Base-by-base conservation (phyloP, 768 basidiomycete genomes). In the Lyophyllum shimeji region DNA sequence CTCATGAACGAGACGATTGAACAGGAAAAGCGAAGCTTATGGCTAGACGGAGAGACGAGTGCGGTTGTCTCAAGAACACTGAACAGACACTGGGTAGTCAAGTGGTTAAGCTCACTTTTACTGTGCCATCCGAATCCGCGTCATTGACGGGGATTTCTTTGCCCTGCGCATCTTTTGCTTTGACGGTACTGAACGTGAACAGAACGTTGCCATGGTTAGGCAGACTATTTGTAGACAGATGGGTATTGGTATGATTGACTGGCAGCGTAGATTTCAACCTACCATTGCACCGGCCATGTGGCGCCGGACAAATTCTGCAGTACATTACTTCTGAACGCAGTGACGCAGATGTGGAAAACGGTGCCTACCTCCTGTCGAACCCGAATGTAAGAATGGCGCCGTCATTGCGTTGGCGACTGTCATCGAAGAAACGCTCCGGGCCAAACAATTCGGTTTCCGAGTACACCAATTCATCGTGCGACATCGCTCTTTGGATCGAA, bases 351-450 rank as follows among this genome's bases (percentile, higher is more conserved):
- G 3, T 49, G 18, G 37, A 34, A 21, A 12, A 47, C 46, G 7
- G 12, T 33, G 34, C 58, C 11, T 31, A 68, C 72, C 72, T 59
- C 54, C 73, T 62, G 21, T 71, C 73, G 56, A 72, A 73, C 3
- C 71, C 73, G 52, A 72, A 74, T 7, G 60, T 55, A 20, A 67
- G 58, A 21, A 55, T 29, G 17, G 50, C 57, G 40, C 65, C 65
- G 18, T 67, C 61, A 18, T 68, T 71, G 9, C 70, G 47, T 23
- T 57, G 56, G 7, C 69, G 67, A 11, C 68, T 55, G 8, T 57
- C 46, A 2, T 58, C 71, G 52, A 87, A 62, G 69, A 80, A 82
- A 42, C 85, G 74, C 55, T 82, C 80, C 2, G 86, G 86, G n/a
- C 74, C 69, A 67, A 86, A 86, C 1, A 57, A 58, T 51, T 77